A percentile compares a stretch with the other conserved stretches of the same genome.
These are phyloP conservation scores for Rhodamnia rubescens DNA, from an alignment of 345 rosid species.

Conservation along the genomic window DNA sequence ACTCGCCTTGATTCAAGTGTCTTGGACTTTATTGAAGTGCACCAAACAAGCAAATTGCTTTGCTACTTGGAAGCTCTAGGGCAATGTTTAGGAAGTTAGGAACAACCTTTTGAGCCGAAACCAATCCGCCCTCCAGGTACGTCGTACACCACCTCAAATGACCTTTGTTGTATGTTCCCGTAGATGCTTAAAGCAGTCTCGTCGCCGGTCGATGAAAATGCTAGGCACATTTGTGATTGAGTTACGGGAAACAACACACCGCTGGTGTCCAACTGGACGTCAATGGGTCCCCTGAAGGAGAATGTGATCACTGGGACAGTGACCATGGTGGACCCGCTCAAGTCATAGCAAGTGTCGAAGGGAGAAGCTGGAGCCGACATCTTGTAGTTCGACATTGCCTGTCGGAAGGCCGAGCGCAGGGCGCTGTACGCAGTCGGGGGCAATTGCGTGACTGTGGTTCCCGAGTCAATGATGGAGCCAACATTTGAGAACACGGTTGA, in stretches of 20 bases:
- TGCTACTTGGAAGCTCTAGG: not conserved
- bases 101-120: not conserved
- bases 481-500: not conserved
- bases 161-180: not conserved
- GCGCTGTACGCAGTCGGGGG: not conserved
- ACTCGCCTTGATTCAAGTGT: not conserved
- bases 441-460: not conserved
- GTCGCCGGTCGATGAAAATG: not conserved
- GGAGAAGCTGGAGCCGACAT: not conserved
- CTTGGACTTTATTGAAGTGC: not conserved
- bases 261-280: not conserved
- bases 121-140: not conserved
- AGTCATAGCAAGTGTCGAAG: constrained; percentile 1
- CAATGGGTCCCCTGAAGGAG: not conserved
- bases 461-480: not conserved
- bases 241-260: not conserved
- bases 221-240: not conserved
- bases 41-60: not conserved
- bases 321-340: not conserved
- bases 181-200: not conserved
- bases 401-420: not conserved
- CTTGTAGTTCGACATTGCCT: not conserved
- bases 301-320: not conserved
- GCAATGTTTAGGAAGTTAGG: not conserved
- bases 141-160: not conserved